phyloP scores from a whole-genome alignment of 73 alveolate genomes.

The Paramecium caudatum region DNA sequence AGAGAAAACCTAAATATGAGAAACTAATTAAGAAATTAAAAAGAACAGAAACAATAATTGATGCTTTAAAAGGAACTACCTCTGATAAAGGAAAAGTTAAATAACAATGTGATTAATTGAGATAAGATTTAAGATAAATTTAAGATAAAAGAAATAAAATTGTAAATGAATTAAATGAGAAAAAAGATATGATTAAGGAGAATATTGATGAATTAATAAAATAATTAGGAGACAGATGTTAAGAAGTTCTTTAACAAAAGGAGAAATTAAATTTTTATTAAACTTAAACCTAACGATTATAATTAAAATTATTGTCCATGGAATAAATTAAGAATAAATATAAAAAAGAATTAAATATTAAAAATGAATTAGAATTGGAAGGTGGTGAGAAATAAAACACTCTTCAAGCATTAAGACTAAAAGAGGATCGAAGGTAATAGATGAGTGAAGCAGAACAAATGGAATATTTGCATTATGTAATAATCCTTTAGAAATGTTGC shows the following conservation, averaged over 20 bases:
- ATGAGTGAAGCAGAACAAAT: not conserved
- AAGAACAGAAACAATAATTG: not conserved
- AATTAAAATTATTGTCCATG: slow-evolving; percentile 28
- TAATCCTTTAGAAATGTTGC: slow-evolving; percentile 1
- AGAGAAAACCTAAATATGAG: slow-evolving; percentile 19
- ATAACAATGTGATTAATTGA: slow-evolving; percentile 38
- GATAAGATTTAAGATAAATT: slow-evolving; percentile 35
- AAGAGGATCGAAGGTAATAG: not conserved
- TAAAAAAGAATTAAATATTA: slow-evolving; percentile 9
- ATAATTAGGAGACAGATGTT: slow-evolving; percentile 24
- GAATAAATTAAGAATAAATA: slow-evolving; percentile 35
- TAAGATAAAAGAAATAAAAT: slow-evolving; percentile 56
- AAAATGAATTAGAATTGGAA: not conserved
- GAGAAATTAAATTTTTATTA: not conserved
- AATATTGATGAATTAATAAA: slow-evolving; percentile 32
- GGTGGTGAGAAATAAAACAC: slow-evolving; percentile 1
- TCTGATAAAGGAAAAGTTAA: slow-evolving; percentile 3
- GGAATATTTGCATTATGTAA: not conserved
- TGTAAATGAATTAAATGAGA: slow-evolving; percentile 39
- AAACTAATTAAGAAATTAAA: slow-evolving; percentile 11
- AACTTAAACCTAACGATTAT: slow-evolving; percentile 5
- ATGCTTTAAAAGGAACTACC: slow-evolving; percentile 38
- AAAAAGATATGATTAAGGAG: slow-evolving; percentile 34
- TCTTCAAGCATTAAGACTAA: not conserved
- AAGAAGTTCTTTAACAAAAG: not conserved